Conservation (phyloP, 2,329 filamentous ascomycete genomes). For the Colletotrichum liriopes region DNA sequence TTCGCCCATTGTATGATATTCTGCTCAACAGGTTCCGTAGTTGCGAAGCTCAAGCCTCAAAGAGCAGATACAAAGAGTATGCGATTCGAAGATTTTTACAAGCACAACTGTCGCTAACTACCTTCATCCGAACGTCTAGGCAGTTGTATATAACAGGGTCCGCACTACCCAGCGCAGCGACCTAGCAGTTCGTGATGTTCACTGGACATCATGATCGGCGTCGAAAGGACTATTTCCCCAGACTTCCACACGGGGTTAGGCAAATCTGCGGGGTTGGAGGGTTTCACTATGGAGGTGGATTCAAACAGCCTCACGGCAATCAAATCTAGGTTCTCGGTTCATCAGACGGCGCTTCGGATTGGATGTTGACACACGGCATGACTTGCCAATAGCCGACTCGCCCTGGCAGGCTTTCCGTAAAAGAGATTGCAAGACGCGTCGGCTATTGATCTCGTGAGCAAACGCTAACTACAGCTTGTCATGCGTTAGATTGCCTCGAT, state of each 20-base stretch:
- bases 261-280: constrained; percentile 17
- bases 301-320: constrained; percentile 18
- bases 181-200: constrained; percentile 14
- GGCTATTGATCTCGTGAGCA: not conserved
- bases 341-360: constrained; percentile 24
- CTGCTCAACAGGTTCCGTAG: not conserved
- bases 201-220: constrained; percentile 23
- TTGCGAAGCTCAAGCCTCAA: not conserved
- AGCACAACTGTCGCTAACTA: not conserved
- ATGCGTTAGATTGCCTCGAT: not conserved
- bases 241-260: constrained; percentile 27
- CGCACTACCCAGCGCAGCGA: not conserved
- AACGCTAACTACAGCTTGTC: not conserved
- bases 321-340: constrained; percentile 13
- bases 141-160: constrained; percentile 24
- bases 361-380: constrained; percentile 4
- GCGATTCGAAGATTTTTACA: not conserved
- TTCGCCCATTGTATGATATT: constrained; percentile 21
- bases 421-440: not conserved
- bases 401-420: not conserved
- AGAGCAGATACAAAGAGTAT: not conserved
- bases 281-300: not conserved
- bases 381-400: constrained; percentile 5
- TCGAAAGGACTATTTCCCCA: constrained; percentile 20
- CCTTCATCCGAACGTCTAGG: constrained; percentile 4